Base-by-base conservation (phyloP, 805 yeast species). In the Wickerhamiella siamensis region DNA sequence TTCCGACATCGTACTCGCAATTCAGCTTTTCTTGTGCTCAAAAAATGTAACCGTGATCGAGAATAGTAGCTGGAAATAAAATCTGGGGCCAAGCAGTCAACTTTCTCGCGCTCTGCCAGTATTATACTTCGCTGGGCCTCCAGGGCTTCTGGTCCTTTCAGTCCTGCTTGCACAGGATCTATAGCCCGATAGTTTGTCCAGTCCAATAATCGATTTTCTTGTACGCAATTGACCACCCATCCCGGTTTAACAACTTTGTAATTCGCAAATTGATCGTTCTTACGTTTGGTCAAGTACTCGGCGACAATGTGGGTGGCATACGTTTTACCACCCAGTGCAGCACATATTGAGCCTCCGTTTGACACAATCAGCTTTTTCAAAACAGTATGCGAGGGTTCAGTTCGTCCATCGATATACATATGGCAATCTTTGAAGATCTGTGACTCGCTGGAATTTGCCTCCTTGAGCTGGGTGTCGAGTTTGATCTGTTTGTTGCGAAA, bases 381-480 rank as follows among this genome's bases (percentile, higher is more conserved):
- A 45, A 74, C 79, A 33, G 71, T 62, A 14, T 84, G 70, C n/a
- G 87, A 74, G 0, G 97, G 97, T 2, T 61, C 62, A 0, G 97
- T 88, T 52, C 80, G 75, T 1, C 98, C 98, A 53, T 86, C 87
- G n/a, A 88, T 84, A 57, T 80, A 77, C 4, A 88, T 67, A 1
- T 65, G 59, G 55, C 87, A 82, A 1, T 70, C 74, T 31, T 62
- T 52, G 54, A 88, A 86, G 1, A 87, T 63, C 2, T 58, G 59
- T 1, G 70, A 61, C 31, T 50, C 45, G 53, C 75, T 82, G 22
- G 70, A 66, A 38, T 63, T 15, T 21, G 31, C 31, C 18, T 49
- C 55, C 17, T 43, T 43, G 5, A 57, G 58, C 44, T 56, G 62
- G 21, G 54, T 61, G 51, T 75, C 83, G 46, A 83, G 87, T 52